Base-by-base conservation (phyloP, 2,329 filamentous ascomycete species). In the Aspergillus novoparasiticus region DNA sequence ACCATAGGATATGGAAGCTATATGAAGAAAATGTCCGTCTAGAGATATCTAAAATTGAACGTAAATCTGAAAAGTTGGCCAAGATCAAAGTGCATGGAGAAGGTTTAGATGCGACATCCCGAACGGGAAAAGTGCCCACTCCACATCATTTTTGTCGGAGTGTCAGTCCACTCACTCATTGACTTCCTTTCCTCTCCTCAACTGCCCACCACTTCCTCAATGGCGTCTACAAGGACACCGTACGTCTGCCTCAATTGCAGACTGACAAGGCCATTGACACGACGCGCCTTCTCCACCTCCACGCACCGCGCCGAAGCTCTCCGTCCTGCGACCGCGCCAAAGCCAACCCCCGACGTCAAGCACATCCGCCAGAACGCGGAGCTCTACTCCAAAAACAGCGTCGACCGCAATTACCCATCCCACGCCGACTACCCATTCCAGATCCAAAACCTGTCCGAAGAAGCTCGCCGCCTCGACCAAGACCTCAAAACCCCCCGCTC, bases 311-410 rank as follows among this genome's bases (percentile, higher is more conserved):
- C 64, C 12, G 70, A 76, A 32, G 59, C 68, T 23, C 57, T 79
- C 4, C 84, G 89, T 45, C 90, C 91, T 5, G 83, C 90, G 1
- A 89, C 86, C 58, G 93, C 92, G 16, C 93, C 93, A 12, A 94
- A 92, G 75, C 87, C 92, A 30, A 86, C 86, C 54, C 85, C 96
- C 68, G 91, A 97, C 80, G 85, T 96, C 75, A 94, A 92, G 77
- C 90, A 95, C 80, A 97, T 99, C 76, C 93, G 94, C 62, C 86
- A 93, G 73, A 91, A 96, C 78, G 87, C 91, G 19, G 87, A 89
- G 16, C 84, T 96, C 19, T 91, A 97, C 82, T 86, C 90, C 70
- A 84, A 90, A 68, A 98, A 96, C 74, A 96, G 92, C 79, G 76
- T 90, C 64, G 89, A 93, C 69, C 89, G 95, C 69, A 97, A 97